Conservation (phyloP, 495 filamentous ascomycete species). For the Penicillium pancosmium region DNA sequence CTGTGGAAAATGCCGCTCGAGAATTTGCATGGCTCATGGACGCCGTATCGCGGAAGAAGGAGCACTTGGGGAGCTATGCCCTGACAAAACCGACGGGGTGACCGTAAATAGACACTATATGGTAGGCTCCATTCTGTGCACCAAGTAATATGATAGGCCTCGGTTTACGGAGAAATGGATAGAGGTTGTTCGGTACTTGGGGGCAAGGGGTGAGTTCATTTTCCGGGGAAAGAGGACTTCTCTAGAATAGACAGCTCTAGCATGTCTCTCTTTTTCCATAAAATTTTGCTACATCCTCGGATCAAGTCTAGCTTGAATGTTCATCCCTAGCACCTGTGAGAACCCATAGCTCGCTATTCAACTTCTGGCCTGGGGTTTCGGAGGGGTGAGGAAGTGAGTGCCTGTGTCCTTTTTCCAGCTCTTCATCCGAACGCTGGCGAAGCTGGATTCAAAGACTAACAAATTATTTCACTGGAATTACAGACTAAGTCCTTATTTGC, state of each 20-base stretch:
- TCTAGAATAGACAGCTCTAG: background rate
- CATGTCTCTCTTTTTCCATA: background rate
- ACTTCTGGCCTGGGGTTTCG: too few relatives aligned
- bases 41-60: too few relatives aligned
- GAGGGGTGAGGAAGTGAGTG: too few relatives aligned
- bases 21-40: too few relatives aligned
- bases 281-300: too few relatives aligned
- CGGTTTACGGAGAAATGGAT: background rate
- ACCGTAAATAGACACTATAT: conserved; percentile 6
- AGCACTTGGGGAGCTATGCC: background rate
- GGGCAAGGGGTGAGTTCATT: conserved; percentile 13
- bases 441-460: background rate
- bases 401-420: too few relatives aligned
- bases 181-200: conserved; percentile 9
- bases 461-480: background rate
- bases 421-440: too few relatives aligned
- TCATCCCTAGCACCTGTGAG: too few relatives aligned
- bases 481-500: background rate
- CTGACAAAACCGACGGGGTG: conserved; percentile 26
- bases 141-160: conserved; percentile 9
- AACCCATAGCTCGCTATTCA: too few relatives aligned
- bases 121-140: background rate
- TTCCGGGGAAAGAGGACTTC: conserved; percentile 12
- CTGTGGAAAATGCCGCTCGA: too few relatives aligned
- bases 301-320: too few relatives aligned